A percentile compares a stretch with the other conserved stretches of the same genome.
Evolutionary conservation across 495 filamentous ascomycete genomes (phyloP).

Genomic region (Neurospora sp.): DNA sequence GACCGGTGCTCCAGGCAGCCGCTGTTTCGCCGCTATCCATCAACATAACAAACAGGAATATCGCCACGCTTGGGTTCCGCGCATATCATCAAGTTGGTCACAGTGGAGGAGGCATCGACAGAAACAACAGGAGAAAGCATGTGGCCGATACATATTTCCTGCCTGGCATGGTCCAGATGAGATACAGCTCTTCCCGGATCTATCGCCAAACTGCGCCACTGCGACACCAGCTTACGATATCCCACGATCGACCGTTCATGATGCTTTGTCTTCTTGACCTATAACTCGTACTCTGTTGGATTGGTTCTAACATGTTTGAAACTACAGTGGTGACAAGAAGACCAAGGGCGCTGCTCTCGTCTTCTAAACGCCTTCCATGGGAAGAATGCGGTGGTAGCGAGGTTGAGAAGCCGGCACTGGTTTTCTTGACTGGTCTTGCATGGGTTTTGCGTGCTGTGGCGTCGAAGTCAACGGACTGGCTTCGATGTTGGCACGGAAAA

Average conservation of each 20-base stretch:
- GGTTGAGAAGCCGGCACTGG: constrained; percentile 16
- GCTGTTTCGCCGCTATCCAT: not conserved
- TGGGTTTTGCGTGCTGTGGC: constrained; percentile 18
- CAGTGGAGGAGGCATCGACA: not conserved
- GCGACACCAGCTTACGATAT: not conserved
- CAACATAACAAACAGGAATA: not conserved
- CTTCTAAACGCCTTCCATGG: constrained; percentile 54
- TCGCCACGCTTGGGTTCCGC: not conserved
- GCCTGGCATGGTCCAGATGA: not conserved
- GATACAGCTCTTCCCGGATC: not conserved
- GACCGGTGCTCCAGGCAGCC: not conserved
- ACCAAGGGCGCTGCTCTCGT: constrained; percentile 99
- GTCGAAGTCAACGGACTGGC: constrained; percentile 15
- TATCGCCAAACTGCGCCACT: not conserved
- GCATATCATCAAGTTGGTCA: not conserved
- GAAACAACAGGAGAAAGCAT: not conserved
- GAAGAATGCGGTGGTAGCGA: constrained; percentile 15
- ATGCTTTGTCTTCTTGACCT: not conserved
- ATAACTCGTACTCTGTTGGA: constrained; percentile 3
- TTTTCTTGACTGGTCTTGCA: constrained; percentile 20
- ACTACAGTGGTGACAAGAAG: constrained; percentile 97
- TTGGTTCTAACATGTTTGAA: constrained; percentile 15
- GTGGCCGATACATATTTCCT: not conserved
- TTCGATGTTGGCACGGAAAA: constrained; percentile 23
- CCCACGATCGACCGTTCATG: not conserved